phyloP scores from a whole-genome alignment of 164 flowering plant species.

The Platanus orientalis region DNA sequence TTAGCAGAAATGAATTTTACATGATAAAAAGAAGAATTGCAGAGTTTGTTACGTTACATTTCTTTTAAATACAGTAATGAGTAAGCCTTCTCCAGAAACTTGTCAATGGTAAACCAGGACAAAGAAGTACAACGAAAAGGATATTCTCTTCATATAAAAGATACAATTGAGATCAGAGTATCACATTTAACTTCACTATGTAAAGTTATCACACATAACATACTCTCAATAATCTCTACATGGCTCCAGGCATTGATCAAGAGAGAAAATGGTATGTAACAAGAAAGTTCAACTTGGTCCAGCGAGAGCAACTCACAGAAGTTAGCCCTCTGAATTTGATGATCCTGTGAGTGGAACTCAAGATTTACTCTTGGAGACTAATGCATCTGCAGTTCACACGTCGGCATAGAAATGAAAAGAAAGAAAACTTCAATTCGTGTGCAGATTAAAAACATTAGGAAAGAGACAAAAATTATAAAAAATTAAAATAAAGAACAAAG shows the following conservation, averaged over 20 bases:
- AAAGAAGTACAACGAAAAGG: neutral
- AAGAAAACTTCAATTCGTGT: neutral
- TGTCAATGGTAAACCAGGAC: neutral
- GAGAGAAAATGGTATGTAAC: neutral
- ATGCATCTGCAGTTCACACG: slow-evolving; percentile 5
- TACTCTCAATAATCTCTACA: neutral
- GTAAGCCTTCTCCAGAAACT: too few species aligned
- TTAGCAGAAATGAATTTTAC: neutral
- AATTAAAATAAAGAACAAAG: neutral
- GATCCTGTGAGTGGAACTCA: slow-evolving; percentile 2
- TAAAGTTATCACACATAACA: slow-evolving; percentile 1
- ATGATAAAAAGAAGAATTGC: neutral
- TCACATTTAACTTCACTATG: slow-evolving; percentile 1
- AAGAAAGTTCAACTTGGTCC: neutral
- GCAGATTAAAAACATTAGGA: too few species aligned
- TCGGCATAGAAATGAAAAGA: neutral
- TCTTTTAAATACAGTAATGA: neutral
- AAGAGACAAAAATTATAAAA: neutral
- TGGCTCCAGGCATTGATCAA: neutral
- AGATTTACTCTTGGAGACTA: slow-evolving; percentile 1
- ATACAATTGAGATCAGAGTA: neutral
- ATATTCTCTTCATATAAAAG: neutral
- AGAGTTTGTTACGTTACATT: neutral
- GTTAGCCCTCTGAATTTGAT: neutral
- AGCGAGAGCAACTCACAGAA: slow-evolving; percentile 3